Evolutionary conservation across 1,284 basidiomycete species (phyloP).

Genomic region (Schizophyllum amplum): DNA sequence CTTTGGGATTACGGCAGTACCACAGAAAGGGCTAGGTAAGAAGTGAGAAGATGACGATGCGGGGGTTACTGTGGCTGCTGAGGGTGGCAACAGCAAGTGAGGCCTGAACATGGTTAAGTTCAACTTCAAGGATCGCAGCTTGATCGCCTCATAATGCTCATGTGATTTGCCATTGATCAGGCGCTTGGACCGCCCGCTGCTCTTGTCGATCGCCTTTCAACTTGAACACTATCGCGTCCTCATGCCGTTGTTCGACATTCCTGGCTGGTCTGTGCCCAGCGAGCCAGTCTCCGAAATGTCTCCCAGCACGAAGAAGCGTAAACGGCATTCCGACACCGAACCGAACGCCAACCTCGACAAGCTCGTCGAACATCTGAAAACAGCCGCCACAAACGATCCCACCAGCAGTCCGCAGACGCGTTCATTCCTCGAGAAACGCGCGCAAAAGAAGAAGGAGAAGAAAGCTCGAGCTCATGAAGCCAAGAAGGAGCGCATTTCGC

Average conservation of each 20-base stretch:
- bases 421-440: neutral
- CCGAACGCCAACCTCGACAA: conserved; percentile 53
- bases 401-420: neutral
- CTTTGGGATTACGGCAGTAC: too few relatives aligned
- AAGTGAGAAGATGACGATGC: too few relatives aligned
- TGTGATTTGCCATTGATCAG: neutral
- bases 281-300: conserved; percentile 32
- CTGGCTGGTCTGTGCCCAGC: conserved; percentile 58
- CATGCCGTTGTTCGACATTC: conserved; percentile 59
- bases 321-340: conserved; percentile 39
- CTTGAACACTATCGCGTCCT: neutral
- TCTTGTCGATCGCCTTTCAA: neutral
- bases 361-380: conserved; percentile 37
- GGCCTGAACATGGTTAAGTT: neutral
- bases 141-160: neutral
- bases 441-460: conserved; percentile 11
- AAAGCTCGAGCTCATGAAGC: conserved; percentile 15
- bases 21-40: too few relatives aligned
- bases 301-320: conserved; percentile 52
- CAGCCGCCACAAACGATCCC: conserved; percentile 5
- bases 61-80: too few relatives aligned
- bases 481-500: conserved; percentile 23
- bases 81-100: neutral
- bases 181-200: neutral
- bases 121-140: too few relatives aligned